Evolutionary conservation across 768 basidiomycete genomes (phyloP), one percentile per base, ranked within the genome.

Genomic region (Russula abietina): DNA sequence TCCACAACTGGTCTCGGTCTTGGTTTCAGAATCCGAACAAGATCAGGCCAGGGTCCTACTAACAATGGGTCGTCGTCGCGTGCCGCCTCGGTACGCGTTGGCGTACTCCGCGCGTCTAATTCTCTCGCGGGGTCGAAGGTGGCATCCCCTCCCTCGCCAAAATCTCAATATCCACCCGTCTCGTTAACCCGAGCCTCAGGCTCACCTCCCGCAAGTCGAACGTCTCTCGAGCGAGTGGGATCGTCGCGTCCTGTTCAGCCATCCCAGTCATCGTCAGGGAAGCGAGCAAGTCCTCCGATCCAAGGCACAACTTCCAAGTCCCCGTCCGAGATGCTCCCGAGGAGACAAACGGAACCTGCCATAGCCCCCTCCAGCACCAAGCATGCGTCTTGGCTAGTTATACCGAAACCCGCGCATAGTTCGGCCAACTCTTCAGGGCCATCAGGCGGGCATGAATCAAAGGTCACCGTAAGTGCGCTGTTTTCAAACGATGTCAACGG

Each of bases 1-100:
- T 64, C 63, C 51, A 54, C 62, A 33, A 59, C 63, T 26, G 59
- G 63, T 51, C 63, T 64, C 26, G 63, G 63, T 36, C 63, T 64
- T 17, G 63, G 63, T 30, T 64, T 64, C n/a, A 56, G 63, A 38
- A 64, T 64, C 33, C 62, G 62, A 28, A 64, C 62, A 3, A 39
- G 58, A 22, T 64, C 62, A 1, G 24, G 45, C 17, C 46, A 51
- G 28, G 62, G 58, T 17, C 43, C 9, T 24, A 64, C 11, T 7
- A 58, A 60, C 48, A 39, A 22, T 1, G 45, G 36, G 7, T 51
- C 46, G 6, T 22, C 59, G 16, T 55, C 63, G 48, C 63, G 58
- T 56, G 58, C 52, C 16, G 54, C 63, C 3, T 51, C 62, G 0
- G 39, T 64, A 5, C 63, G 63, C 3, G 63, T 64, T 16, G 63